Evolutionary conservation across 2,329 filamentous ascomycete species (phyloP).

Genomic region (Rhexocercosporidium sp.): DNA sequence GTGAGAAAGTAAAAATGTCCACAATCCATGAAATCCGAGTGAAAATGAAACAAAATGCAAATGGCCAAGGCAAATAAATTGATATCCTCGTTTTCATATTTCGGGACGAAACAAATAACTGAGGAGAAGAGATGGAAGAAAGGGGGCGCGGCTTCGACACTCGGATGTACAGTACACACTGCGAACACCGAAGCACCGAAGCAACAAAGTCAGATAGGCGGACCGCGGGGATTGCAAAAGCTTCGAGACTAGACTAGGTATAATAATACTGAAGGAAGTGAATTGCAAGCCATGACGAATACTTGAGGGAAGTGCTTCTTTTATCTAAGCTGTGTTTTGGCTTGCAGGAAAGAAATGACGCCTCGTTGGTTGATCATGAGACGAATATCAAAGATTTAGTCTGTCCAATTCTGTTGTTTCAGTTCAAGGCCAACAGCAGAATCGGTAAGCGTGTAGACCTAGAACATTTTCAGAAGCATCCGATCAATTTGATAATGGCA

Average conservation of each 20-base stretch:
- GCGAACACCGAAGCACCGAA: no score
- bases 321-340: background rate
- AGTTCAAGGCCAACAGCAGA: background rate
- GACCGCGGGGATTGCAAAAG: no score
- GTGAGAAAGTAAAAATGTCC: background rate
- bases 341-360: background rate
- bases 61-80: background rate
- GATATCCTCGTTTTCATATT: background rate
- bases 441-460: background rate
- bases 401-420: no score
- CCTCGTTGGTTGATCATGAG: no score
- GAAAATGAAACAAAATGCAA: background rate
- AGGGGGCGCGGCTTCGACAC: no score
- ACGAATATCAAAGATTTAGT: no score
- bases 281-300: no score
- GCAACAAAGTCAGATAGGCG: no score
- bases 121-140: background rate
- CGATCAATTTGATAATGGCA: background rate
- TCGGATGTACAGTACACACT: no score
- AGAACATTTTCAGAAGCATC: background rate
- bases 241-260: no score
- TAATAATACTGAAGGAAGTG: no score
- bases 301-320: background rate
- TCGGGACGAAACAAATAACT: background rate
- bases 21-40: background rate